phyloP scores from a whole-genome alignment of 257 asterid genomes.

The Solanum okadae region DNA sequence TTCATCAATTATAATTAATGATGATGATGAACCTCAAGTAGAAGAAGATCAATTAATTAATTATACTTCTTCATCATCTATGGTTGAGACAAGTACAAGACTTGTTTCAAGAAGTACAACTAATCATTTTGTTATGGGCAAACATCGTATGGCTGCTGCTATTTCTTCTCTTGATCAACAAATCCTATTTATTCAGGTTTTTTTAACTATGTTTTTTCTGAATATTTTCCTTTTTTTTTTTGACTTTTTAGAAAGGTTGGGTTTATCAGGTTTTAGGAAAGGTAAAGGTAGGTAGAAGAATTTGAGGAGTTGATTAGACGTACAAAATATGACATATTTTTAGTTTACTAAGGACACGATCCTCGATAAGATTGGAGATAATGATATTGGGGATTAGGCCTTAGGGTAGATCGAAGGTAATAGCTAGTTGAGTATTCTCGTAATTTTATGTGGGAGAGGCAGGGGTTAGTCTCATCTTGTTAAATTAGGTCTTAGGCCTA shows the following conservation, averaged over 20 bases:
- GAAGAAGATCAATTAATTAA: neutral
- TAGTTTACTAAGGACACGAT: neutral
- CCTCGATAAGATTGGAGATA: neutral
- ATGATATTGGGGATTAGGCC: neutral
- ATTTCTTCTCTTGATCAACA: conserved; percentile 25
- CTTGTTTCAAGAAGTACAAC: neutral
- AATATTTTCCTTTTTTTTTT: neutral
- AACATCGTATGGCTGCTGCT: conserved; percentile 29
- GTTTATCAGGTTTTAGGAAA: neutral
- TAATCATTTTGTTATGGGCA: conserved; percentile 20
- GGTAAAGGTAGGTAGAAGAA: neutral
- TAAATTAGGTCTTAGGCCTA: too few species aligned
- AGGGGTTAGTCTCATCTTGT: neutral
- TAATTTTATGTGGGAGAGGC: neutral
- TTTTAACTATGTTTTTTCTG: neutral
- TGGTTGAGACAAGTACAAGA: neutral
- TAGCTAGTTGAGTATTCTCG: neutral
- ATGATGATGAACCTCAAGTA: neutral
- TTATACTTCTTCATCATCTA: neutral
- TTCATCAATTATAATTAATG: neutral
- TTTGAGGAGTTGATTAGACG: neutral
- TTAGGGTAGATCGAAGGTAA: neutral
- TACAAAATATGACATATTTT: neutral
- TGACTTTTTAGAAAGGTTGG: neutral
- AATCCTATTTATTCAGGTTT: conserved; percentile 21